Evolutionary conservation across 2,329 filamentous ascomycete genomes (phyloP).

Genomic region (Verticillium alfalfae): DNA sequence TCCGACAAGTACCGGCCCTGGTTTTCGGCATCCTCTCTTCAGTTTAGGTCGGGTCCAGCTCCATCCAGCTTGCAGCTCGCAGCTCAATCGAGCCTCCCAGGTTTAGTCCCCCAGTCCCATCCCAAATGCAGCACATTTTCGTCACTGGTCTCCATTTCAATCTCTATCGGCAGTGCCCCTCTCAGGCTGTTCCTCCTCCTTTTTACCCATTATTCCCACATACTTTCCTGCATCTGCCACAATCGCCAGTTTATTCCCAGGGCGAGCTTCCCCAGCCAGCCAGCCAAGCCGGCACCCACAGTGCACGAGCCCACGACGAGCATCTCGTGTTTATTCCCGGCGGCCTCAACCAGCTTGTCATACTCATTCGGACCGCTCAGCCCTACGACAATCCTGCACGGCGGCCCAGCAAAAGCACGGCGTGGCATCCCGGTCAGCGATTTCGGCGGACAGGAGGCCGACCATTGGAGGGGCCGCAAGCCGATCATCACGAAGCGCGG

Average conservation of each 20-base stretch:
- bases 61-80: background rate
- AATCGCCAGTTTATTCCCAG: constrained; percentile 13
- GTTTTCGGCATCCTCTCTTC: background rate
- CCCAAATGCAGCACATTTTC: background rate
- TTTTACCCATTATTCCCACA: constrained; percentile 1
- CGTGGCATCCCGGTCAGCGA: background rate
- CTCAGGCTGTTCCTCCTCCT: background rate
- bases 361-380: background rate
- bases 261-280: background rate
- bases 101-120: background rate
- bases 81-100: background rate
- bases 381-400: background rate
- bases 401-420: background rate
- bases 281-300: background rate
- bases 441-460: background rate
- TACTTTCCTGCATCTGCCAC: constrained; percentile 1
- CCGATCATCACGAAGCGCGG: background rate
- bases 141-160: background rate
- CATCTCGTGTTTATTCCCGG: constrained; percentile 5
- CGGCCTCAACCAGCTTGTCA: background rate
- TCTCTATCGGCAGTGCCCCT: background rate
- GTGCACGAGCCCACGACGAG: background rate
- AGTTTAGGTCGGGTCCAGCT: background rate
- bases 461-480: background rate
- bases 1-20: background rate